A percentile compares a stretch with the other conserved stretches of the same genome.
phyloP scores from a whole-genome alignment of 208 protist genomes.

The Wallacemonas sp. region DNA sequence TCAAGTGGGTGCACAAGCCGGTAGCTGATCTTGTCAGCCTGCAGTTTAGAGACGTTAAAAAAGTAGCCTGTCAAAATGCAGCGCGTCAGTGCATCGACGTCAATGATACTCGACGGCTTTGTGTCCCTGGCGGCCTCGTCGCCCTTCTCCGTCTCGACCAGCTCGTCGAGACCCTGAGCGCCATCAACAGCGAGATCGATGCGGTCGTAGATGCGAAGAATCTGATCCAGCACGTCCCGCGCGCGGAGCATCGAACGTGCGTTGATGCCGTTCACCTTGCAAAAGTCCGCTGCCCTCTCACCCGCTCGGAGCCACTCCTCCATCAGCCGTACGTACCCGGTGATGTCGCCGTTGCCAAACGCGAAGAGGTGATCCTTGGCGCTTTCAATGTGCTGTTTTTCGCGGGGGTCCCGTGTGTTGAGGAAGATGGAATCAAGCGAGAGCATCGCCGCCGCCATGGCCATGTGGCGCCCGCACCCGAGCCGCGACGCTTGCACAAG shows the following conservation, averaged over 20 bases:
- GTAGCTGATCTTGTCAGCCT: conserved; percentile 75
- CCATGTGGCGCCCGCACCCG: conserved; percentile 85
- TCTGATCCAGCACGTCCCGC: conserved; percentile 86
- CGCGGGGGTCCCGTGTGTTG: conserved; percentile 89
- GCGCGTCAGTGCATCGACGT: conserved; percentile 66
- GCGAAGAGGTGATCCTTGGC: conserved; percentile 76
- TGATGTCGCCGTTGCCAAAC: conserved; percentile 82
- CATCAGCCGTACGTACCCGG: conserved; percentile 82
- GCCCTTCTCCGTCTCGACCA: conserved; percentile 17
- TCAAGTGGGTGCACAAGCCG: conserved; percentile 77
- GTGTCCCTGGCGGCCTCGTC: background rate
- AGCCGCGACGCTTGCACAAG: conserved; percentile 73
- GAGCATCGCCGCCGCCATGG: conserved; percentile 91
- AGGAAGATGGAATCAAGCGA: conserved; percentile 96
- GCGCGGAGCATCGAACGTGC: conserved; percentile 67
- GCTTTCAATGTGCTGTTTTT: conserved; percentile 65
- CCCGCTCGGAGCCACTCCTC: conserved; percentile 83
- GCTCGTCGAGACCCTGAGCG: conserved; percentile 5
- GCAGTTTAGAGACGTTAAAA: conserved; percentile 87
- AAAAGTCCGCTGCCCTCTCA: conserved; percentile 72
- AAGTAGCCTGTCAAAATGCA: conserved; percentile 87
- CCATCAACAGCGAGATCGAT: conserved; percentile 59
- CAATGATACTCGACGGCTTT: conserved; percentile 21
- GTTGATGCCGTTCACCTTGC: conserved; percentile 75
- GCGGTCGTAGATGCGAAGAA: conserved; percentile 78